Conservation (phyloP, 1,139 yeast species). For the Yamadazyma buinensis region DNA sequence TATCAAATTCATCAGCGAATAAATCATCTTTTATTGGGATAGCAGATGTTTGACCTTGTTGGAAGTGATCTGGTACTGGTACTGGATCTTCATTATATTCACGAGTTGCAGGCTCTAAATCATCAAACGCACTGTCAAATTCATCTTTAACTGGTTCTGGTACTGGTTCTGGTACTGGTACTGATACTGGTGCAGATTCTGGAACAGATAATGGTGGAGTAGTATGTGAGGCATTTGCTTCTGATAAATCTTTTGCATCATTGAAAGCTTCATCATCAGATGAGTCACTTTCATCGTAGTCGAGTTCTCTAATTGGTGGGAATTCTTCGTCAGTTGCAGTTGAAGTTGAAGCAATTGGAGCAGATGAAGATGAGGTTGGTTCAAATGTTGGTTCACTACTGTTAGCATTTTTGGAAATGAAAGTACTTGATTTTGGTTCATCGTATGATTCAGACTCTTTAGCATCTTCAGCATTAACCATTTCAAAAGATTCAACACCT, state of each 20-base stretch:
- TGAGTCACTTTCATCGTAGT: conserved; percentile 52
- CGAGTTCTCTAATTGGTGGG: conserved; percentile 69
- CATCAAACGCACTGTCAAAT: conserved; percentile 36
- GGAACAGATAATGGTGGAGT: neutral
- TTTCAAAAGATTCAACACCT: conserved; percentile 50
- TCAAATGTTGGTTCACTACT: conserved; percentile 3
- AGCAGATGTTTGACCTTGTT: no score
- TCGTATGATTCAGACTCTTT: conserved; percentile 10
- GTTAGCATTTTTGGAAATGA: conserved; percentile 11
- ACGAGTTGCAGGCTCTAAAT: conserved; percentile 36
- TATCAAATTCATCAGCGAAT: conserved; percentile 37
- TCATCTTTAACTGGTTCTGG: conserved; percentile 15
- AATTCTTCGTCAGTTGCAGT: conserved; percentile 44
- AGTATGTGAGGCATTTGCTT: conserved; percentile 1
- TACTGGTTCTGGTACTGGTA: no score
- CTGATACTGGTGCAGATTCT: no score
- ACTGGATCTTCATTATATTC: conserved; percentile 13
- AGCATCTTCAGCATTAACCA: conserved; percentile 49
- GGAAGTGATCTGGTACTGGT: neutral
- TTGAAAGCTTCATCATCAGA: conserved; percentile 26
- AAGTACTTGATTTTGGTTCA: conserved; percentile 5
- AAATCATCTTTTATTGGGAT: conserved; percentile 20
- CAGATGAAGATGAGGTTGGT: neutral
- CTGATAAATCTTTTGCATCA: conserved; percentile 14
- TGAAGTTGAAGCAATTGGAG: neutral